Percentiles rank a stretch among this genome's conserved stretches.
These are phyloP conservation scores for Sungouiella blattae DNA, from an alignment of 805 yeast species.

Conservation along the genomic window DNA sequence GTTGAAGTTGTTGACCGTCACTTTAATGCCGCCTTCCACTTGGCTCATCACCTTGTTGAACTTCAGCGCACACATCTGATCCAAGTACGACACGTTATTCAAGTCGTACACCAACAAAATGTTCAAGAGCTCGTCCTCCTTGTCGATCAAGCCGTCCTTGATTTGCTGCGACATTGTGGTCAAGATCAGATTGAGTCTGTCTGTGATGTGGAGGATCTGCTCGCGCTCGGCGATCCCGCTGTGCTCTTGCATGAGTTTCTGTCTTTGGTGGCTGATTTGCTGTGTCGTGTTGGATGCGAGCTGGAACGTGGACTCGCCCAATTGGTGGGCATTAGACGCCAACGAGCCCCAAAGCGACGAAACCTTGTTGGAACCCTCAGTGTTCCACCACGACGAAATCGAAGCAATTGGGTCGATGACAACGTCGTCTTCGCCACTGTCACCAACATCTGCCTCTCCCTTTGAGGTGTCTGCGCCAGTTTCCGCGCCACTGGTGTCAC, in stretches of 20 bases:
- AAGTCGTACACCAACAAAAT: constrained; percentile 60
- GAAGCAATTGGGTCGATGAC: constrained; percentile 61
- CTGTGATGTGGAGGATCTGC: constrained; percentile 26
- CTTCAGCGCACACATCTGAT: constrained; percentile 45
- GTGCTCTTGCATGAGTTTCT: constrained; percentile 27
- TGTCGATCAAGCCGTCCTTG: constrained; percentile 53
- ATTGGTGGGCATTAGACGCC: constrained; percentile 44
- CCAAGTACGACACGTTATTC: constrained; percentile 47
- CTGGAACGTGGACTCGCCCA: constrained; percentile 50
- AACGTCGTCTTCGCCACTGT: constrained; percentile 14
- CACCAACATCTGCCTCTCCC: not conserved
- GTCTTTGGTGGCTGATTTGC: constrained; percentile 38
- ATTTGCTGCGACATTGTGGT: constrained; percentile 39
- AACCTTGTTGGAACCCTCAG: constrained; percentile 63
- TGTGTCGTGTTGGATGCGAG: constrained; percentile 44
- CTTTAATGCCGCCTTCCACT: constrained; percentile 73
- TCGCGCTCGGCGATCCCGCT: constrained; percentile 22
- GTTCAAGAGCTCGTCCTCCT: constrained; percentile 45
- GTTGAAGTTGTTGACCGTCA: constrained; percentile 51
- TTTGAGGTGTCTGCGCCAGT: not conserved
- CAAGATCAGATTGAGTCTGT: constrained; percentile 30
- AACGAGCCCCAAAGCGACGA: constrained; percentile 69
- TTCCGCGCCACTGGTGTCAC: not conserved
- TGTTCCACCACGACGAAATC: constrained; percentile 72
- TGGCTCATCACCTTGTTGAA: constrained; percentile 66